Percentiles rank a stretch among this genome's conserved stretches.
phyloP scores from a whole-genome alignment of 495 filamentous ascomycete genomes.

The Penicillium bovifimosum region DNA sequence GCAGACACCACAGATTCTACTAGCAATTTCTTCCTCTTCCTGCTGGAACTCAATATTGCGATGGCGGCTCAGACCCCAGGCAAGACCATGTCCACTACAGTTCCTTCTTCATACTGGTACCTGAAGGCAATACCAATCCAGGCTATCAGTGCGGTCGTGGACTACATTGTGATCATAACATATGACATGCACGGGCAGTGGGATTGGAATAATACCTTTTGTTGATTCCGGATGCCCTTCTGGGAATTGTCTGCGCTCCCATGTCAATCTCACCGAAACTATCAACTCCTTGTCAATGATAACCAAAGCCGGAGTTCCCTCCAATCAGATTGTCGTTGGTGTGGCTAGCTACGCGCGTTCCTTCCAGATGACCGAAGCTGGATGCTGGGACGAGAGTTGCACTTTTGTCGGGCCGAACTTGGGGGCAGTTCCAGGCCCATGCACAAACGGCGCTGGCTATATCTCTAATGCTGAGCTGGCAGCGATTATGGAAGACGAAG shows the following conservation, averaged over 20 bases:
- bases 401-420: constrained; percentile 4
- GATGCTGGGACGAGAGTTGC: constrained; percentile 21
- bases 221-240: constrained; percentile 23
- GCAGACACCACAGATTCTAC: not conserved
- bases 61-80: too few species aligned
- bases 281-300: constrained; percentile 27
- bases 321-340: constrained; percentile 29
- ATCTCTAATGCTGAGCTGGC: not conserved
- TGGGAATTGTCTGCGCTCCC: constrained; percentile 37
- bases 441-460: constrained; percentile 18
- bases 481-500: not conserved
- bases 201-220: constrained; percentile 25
- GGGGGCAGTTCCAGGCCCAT: not conserved
- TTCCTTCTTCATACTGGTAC: constrained; percentile 34
- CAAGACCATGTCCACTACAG: constrained; percentile 14
- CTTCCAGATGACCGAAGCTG: not conserved
- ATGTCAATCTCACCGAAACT: constrained; percentile 9
- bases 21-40: not conserved
- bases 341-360: not conserved
- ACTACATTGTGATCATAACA: constrained; percentile 35
- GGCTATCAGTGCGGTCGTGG: constrained; percentile 14
- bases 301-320: constrained; percentile 44
- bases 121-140: constrained; percentile 26
- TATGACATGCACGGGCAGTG: constrained; percentile 37
- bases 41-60: not conserved